These are phyloP conservation scores for Withania somnifera DNA, from an alignment of 305 asterid species.

Conservation along the genomic window DNA sequence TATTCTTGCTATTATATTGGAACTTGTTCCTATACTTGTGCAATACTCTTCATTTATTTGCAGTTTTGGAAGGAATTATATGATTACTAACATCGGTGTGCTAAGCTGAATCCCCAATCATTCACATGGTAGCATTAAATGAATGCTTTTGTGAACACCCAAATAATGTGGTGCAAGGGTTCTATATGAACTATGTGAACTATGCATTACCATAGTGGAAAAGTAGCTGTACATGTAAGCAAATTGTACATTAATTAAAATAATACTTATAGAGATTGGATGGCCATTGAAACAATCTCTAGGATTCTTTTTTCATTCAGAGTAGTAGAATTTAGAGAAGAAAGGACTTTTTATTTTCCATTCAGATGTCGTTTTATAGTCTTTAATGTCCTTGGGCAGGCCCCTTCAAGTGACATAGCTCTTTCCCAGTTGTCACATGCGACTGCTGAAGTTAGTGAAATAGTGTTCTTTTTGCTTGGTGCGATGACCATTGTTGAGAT, in stretches of 20 bases:
- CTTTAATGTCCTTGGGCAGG: conserved; percentile 38
- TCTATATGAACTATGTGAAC: neutral
- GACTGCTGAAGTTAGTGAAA: conserved; percentile 93
- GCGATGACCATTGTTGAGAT: conserved; percentile 99
- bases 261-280: neutral
- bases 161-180: neutral
- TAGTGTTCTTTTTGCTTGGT: conserved; percentile 90
- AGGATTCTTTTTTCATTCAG: neutral
- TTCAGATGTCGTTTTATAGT: conserved; percentile 1
- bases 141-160: neutral
- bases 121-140: neutral
- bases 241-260: neutral
- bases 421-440: conserved; percentile 91
- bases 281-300: neutral
- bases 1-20: neutral
- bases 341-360: neutral
- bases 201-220: neutral
- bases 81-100: neutral
- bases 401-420: conserved; percentile 87
- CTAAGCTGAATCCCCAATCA: neutral
- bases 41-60: neutral
- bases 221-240: neutral
- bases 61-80: neutral
- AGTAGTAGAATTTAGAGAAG: neutral
- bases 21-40: neutral